phyloP scores from a whole-genome alignment of 1,139 yeast species.

The Starmera stellimalicola region DNA sequence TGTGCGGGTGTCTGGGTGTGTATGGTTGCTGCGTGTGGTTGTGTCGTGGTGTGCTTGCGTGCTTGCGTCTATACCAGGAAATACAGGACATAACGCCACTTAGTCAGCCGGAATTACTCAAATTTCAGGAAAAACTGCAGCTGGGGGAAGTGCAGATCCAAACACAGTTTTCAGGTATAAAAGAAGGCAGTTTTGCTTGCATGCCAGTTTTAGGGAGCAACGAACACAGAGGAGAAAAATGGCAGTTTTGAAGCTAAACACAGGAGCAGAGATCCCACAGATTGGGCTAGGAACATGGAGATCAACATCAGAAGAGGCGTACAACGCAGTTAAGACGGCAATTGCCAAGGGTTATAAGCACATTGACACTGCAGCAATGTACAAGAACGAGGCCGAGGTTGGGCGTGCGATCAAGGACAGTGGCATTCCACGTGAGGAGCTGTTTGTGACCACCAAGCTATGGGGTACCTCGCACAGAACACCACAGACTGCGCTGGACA shows the following conservation, averaged over 20 bases:
- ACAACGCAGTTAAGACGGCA: constrained; percentile 53
- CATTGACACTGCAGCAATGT: constrained; percentile 69
- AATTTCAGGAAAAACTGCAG: no score
- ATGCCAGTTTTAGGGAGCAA: no score
- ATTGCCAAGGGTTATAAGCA: constrained; percentile 65
- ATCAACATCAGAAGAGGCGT: constrained; percentile 49
- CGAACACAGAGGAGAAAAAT: constrained; percentile 1
- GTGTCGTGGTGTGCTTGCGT: no score
- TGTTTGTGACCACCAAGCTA: constrained; percentile 74
- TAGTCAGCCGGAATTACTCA: no score
- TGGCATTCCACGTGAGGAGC: constrained; percentile 57
- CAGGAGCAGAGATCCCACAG: constrained; percentile 57
- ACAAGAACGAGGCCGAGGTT: constrained; percentile 57
- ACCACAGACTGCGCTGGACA: constrained; percentile 49
- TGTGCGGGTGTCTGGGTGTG: no score
- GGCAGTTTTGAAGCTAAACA: constrained; percentile 33
- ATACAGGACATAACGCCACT: no score
- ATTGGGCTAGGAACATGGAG: constrained; percentile 80
- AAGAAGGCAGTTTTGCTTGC: no score
- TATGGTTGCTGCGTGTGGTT: no score
- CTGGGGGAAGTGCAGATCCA: no score
- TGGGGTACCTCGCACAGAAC: constrained; percentile 61
- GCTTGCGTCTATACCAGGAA: no score
- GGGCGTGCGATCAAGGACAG: constrained; percentile 61
- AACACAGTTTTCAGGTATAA: no score